Percentiles rank a stretch among this genome's conserved stretches.
phyloP scores from a whole-genome alignment of 345 rosid genomes.

The Citrus unshiu region DNA sequence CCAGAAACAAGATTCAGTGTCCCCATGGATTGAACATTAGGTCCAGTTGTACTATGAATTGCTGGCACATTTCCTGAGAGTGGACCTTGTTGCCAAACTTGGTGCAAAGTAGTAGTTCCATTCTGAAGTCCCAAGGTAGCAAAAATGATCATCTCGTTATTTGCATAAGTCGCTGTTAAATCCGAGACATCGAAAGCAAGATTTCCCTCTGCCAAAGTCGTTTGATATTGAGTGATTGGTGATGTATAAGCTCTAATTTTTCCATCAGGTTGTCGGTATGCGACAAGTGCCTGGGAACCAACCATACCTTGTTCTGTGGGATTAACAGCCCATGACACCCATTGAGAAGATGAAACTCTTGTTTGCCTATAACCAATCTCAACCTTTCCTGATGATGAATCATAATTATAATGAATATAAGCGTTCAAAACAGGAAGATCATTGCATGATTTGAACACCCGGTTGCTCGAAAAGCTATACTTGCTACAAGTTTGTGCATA shows the following conservation, averaged over 20 bases:
- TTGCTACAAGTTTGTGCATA: conserved; percentile 54
- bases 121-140: conserved; percentile 51
- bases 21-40: conserved; percentile 55
- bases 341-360: conserved; percentile 38
- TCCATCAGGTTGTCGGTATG: conserved; percentile 57
- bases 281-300: conserved; percentile 81
- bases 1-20: conserved; percentile 67
- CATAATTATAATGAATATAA: conserved; percentile 65
- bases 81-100: conserved; percentile 85
- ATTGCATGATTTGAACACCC: conserved; percentile 52
- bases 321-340: conserved; percentile 96
- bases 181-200: conserved; percentile 67
- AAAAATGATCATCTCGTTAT: conserved; percentile 62
- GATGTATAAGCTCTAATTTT: conserved; percentile 63
- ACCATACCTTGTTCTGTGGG: conserved; percentile 65
- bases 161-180: conserved; percentile 46
- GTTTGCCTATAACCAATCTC: conserved; percentile 75
- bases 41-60: conserved; percentile 47
- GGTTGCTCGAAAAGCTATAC: conserved; percentile 62
- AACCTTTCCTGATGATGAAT: conserved; percentile 47
- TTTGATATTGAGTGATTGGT: conserved; percentile 46
- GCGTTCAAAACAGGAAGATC: conserved; percentile 77
- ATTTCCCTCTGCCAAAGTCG: conserved; percentile 44
- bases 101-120: conserved; percentile 45
- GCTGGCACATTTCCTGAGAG: conserved; percentile 40